Conservation (phyloP, 495 filamentous ascomycete genomes). For the Neurospora sp. region DNA sequence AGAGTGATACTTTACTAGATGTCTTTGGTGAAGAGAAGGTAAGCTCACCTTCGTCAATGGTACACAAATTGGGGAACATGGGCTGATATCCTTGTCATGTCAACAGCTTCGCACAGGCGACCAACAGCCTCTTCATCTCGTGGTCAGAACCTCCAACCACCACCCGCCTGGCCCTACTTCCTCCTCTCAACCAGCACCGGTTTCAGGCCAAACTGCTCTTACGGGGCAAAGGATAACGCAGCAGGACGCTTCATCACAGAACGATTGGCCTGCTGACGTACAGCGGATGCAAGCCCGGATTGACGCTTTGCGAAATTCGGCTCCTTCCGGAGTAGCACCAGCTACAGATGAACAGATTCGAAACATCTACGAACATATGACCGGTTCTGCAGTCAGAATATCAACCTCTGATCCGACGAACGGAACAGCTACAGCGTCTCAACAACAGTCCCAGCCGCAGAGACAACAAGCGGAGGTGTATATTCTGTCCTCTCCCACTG, state of each 20-base stretch:
- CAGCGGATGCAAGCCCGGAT: not conserved
- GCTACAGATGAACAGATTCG: conserved; percentile 1
- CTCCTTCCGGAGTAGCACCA: not conserved
- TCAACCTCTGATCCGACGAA: not conserved
- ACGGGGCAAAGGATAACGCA: not conserved
- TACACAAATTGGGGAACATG: not conserved
- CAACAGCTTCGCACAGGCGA: conserved; percentile 36
- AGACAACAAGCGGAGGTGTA: conserved; percentile 39
- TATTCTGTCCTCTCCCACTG: conserved; percentile 50
- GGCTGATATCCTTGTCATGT: conserved; percentile 6
- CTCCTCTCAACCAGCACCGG: conserved; percentile 9
- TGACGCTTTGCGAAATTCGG: not conserved
- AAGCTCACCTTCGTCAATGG: conserved; percentile 17
- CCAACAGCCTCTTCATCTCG: conserved; percentile 53
- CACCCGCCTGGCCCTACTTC: conserved; percentile 13
- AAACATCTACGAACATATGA: not conserved
- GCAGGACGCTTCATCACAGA: not conserved
- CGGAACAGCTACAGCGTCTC: not conserved
- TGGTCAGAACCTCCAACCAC: conserved; percentile 35
- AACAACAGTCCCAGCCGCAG: conserved; percentile 12
- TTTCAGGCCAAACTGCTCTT: conserved; percentile 2
- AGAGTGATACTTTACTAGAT: conserved; percentile 44
- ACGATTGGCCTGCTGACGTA: not conserved
- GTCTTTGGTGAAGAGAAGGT: conserved; percentile 50
- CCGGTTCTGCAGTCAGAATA: not conserved